Percentiles rank a stretch among this genome's conserved stretches.
phyloP scores from a whole-genome alignment of 2,329 filamentous ascomycete species.

The Ceratocystis cubensis region DNA sequence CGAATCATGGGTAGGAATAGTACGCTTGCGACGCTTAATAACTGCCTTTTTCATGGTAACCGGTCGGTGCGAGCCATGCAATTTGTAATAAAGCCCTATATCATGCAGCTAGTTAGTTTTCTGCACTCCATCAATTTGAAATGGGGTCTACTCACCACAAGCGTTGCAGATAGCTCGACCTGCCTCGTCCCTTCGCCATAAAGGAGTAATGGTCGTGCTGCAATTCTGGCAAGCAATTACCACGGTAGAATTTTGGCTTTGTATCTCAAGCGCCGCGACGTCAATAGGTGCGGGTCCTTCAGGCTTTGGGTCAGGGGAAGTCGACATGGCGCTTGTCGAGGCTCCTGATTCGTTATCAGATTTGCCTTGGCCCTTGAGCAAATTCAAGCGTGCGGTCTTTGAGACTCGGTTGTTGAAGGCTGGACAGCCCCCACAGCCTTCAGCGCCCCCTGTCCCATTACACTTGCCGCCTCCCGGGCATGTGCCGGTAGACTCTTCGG shows the following conservation, averaged over 20 bases:
- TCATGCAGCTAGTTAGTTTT: neutral
- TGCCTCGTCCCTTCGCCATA: constrained; percentile 88
- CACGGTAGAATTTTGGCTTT: constrained; percentile 43
- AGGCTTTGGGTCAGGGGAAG: constrained; percentile 3
- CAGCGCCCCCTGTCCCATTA: constrained; percentile 89
- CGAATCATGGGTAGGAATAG: constrained; percentile 60
- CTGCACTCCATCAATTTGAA: neutral
- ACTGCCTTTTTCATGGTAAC: constrained; percentile 98
- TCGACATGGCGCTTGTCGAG: constrained; percentile 14
- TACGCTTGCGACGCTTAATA: constrained; percentile 89
- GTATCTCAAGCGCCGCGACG: constrained; percentile 35
- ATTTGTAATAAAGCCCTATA: constrained; percentile 83
- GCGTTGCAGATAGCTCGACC: constrained; percentile 98
- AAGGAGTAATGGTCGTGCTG: constrained; percentile 85
- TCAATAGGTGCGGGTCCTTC: constrained; percentile 23
- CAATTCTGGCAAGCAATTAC: constrained; percentile 94
- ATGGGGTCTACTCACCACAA: constrained; percentile 53
- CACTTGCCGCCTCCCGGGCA: constrained; percentile 91
- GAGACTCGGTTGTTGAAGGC: constrained; percentile 95
- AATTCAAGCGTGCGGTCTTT: constrained; percentile 63
- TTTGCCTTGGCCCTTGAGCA: constrained; percentile 35
- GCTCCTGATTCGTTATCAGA: constrained; percentile 26
- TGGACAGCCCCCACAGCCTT: constrained; percentile 89
- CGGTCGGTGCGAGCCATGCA: constrained; percentile 84
- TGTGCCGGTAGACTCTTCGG: constrained; percentile 66